Evolutionary conservation across 345 rosid genomes (phyloP), one percentile per base, ranked within the genome.

Genomic region (Linum tenue): DNA sequence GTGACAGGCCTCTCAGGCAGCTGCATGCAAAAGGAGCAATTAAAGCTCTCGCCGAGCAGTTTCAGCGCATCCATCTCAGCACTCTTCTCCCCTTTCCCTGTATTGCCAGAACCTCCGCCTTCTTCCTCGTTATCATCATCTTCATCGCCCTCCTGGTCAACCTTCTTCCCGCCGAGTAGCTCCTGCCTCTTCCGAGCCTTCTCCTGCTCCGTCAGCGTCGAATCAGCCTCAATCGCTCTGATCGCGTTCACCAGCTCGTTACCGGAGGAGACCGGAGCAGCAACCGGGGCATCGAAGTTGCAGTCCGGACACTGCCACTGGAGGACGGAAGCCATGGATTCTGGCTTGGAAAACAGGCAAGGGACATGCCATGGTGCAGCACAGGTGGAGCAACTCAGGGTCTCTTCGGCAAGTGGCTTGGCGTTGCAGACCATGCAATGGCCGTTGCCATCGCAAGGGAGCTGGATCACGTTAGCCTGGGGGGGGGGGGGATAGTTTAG

Each of bases 291-390:
- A 43, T 62, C 63, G 6, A 68, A 66, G 55, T 80, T 64, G 39
- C 92, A 89, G 72, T 90, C 95, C 1, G 95, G 95, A 66, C 97
- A 90, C 65, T 71, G 57, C 95, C 97, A 90, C 51, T 68, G 72
- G 39, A 76, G 39, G 2, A 84, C 72, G 53, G 79, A 75, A 8
- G 71, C 80, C 31, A 86, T 72, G 64, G 87, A 70, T 59, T 81
- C 80, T 1, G 83, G 82, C 3, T 65, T 72, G 3, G 73, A 44
- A 5, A 78, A 56, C 7, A 90, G 79, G 67, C 95, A 88, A 0
- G 79, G 0, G 64, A 76, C 78, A 79, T 88, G 97, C 96, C 97
- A 88, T 0, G 91, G 90, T 36, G 97, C 80, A 4, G 39, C 81
- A 62, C 91, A 91, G 15, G 83, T 77, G 67, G 56, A 44, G 67